phyloP scores from a whole-genome alignment of 768 basidiomycete species.

The Panellus pusillus region DNA sequence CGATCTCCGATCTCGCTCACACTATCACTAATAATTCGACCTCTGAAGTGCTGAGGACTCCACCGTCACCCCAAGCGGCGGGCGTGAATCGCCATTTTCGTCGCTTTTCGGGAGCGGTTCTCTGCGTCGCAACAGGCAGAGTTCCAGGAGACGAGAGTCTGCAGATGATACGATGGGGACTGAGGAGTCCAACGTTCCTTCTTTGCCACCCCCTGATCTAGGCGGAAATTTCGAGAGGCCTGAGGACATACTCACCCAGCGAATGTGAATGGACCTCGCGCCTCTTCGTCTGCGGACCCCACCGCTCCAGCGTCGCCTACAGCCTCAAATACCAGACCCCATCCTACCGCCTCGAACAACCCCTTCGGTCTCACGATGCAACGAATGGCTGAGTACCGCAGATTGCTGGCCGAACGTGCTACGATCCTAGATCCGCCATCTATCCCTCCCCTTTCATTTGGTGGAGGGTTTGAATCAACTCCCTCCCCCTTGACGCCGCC shows the following conservation, averaged over 20 bases:
- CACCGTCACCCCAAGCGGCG: conserved; percentile 3
- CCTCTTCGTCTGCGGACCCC: background rate
- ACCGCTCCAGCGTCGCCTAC: background rate
- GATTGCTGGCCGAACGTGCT: conserved; percentile 7
- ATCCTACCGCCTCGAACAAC: conserved; percentile 25
- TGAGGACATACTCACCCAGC: conserved; percentile 12
- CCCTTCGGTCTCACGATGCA: conserved; percentile 51
- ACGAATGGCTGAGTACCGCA: conserved; percentile 25
- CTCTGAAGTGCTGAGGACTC: background rate
- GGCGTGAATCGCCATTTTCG: conserved; percentile 15
- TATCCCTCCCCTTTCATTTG: conserved; percentile 42
- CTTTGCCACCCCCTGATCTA: conserved; percentile 33
- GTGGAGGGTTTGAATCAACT: conserved; percentile 21
- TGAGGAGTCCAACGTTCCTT: conserved; percentile 23
- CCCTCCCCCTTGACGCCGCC: background rate
- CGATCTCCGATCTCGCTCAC: conserved; percentile 23
- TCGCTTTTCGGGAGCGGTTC: conserved; percentile 8
- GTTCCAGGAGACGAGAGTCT: background rate
- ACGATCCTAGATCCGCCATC: conserved; percentile 27
- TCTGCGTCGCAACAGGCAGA: background rate
- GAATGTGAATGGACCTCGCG: background rate
- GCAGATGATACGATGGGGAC: conserved; percentile 18
- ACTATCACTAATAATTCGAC: conserved; percentile 21
- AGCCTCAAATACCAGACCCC: background rate
- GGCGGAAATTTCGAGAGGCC: conserved; percentile 25